Conservation (phyloP, 805 yeast species). For the Nakazawaea ambrosiae region DNA sequence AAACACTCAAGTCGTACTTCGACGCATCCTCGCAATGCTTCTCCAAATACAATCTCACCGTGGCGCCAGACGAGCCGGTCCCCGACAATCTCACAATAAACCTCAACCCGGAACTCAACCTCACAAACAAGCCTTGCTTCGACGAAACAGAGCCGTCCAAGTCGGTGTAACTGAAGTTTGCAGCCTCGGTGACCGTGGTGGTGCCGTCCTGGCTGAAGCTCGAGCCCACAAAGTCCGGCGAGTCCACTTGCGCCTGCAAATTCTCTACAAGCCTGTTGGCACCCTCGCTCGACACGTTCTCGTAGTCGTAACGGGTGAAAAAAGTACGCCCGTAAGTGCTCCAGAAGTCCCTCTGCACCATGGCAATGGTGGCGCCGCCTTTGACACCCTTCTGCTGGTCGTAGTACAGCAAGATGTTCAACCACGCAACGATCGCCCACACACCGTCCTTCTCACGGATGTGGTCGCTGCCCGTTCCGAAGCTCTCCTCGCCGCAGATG, state of each 20-base stretch:
- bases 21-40: constrained; percentile 60
- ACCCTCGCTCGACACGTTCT: constrained; percentile 68
- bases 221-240: constrained; percentile 40
- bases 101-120: constrained; percentile 74
- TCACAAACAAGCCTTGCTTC: constrained; percentile 85
- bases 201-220: constrained; percentile 35
- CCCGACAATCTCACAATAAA: constrained; percentile 90
- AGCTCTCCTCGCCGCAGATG: constrained; percentile 97
- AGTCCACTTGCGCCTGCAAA: constrained; percentile 32
- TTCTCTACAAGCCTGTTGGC: constrained; percentile 62
- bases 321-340: constrained; percentile 90
- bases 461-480: constrained; percentile 97
- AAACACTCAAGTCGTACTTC: constrained; percentile 45
- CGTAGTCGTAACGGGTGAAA: constrained; percentile 93
- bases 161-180: constrained; percentile 88
- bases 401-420: constrained; percentile 86
- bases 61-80: constrained; percentile 97
- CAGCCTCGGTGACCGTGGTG: constrained; percentile 63
- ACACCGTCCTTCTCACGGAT: constrained; percentile 96
- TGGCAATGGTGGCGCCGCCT: constrained; percentile 57
- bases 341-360: constrained; percentile 87
- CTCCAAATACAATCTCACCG: constrained; percentile 88
- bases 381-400: constrained; percentile 38
- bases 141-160: constrained; percentile 85
- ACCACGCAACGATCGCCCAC: constrained; percentile 98